Base-by-base conservation (phyloP, 2,329 filamentous ascomycete species). In the Ascochyta lentis region DNA sequence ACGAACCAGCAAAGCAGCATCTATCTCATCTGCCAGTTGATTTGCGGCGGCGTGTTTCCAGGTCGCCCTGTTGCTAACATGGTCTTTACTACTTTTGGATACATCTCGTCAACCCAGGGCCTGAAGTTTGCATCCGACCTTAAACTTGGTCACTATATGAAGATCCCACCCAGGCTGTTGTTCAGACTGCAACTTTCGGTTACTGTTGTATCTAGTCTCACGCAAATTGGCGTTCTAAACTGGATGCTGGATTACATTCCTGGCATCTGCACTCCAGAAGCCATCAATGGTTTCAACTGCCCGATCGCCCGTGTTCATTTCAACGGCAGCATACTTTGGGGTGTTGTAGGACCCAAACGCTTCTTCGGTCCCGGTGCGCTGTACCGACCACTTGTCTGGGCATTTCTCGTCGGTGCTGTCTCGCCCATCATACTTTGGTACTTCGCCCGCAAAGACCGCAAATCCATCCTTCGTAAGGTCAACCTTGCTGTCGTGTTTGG, bases 1-100 rank as follows among this genome's bases (percentile, higher is more conserved):
- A 96, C 92, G 9, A 96, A 95, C 73, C 91, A 94, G 71, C 90
- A 95, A 74, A 91, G 87, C 75, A 91, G 88, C 73, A 91, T 94
- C 63, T 95, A 94, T 72, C 83, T 95, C 33, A 90, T 95, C 66
- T 94, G 91, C 73, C 91, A 95, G 75, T 83, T 96, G 54, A 88
- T 95, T 61, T 94, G 90, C 60, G 92, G 92, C 49, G 87, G 85
- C 46, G 81, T 92, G 15, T 96, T 96, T 71, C 91, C 91, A 0
- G 92, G 92, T 26, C 88, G 89, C 1, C 92, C 92, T 1, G 90
- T 96, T 10, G 92, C 91, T 46, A 95, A 96, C 75, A 96, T 96
- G 92, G 90, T 96, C 33, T 96, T 96, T 67, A 91, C 94, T 43
- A 95, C 91, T 0, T 96, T 95, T 72, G 91, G 91, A 59, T 96